Base-by-base conservation (phyloP, 2,329 filamentous ascomycete species). In the Harringtonia aguacate region DNA sequence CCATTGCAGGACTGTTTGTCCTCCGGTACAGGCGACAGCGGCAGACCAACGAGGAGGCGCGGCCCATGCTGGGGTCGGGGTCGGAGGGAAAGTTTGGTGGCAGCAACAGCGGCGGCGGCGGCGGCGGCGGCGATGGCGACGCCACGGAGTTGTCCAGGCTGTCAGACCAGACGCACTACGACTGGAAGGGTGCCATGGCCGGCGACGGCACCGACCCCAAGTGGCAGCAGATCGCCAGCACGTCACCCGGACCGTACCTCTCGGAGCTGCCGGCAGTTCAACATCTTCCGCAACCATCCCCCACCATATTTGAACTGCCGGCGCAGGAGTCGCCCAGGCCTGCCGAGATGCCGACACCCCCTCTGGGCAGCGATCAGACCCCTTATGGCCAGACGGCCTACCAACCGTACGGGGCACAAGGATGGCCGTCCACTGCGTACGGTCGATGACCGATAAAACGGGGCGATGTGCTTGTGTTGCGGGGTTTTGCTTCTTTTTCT, bases 271-370 rank as follows among this genome's bases (percentile, higher is more conserved):
- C 15, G 30, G 30, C 30, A 27, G 24, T 10, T 6, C 24, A 27
- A 27, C 7, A 10, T 27, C n/a, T n/a, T n/a, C 8, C 14, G 17
- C 38, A 30, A 24, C 24, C 17, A 27, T 17, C 9, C 10, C 20
- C 14, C 4, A 41, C 30, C 36, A 74, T 66, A 2, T 67, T 77
- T 29, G 81, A 85, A 64, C 57, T 84, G 35, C 71, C 71, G 8
- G 61, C 72, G 22, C 73, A 61, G 7, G 60, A 47, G 17, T 48
- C 44, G 20, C 36, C 29, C 2, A 20, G 36, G 28, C 52, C 53
- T 1, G 52, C 50, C 12, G 58, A 60, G 48, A 56, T 61, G 52
- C 55, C 55, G 0, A 51, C 50, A 9, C 48, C 50, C 13, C 49
- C 52, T 2, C 41, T 52, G 4, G 30, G 13, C 7, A 13, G 30